phyloP scores from a whole-genome alignment of 805 yeast species.

The Pichia pseudocactophila region DNA sequence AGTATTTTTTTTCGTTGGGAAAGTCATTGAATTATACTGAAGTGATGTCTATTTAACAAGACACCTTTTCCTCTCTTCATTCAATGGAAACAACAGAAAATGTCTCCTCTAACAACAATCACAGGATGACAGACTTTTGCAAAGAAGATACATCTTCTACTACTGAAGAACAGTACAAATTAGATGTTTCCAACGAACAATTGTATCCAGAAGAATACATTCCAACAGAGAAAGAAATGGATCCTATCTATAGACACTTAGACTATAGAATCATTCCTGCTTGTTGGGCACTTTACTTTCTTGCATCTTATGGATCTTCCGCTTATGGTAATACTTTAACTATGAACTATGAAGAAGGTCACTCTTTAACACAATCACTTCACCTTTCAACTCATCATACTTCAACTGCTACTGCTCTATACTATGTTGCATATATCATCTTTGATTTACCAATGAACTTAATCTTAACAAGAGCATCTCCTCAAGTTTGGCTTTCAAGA shows the following conservation, averaged over 20 bases:
- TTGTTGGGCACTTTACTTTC: conserved; percentile 68
- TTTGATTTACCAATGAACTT: conserved; percentile 87
- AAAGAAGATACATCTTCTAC: no score
- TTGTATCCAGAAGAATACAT: conserved; percentile 11
- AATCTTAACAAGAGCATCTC: conserved; percentile 72
- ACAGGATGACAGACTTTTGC: no score
- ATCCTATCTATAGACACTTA: conserved; percentile 49
- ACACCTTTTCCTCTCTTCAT: background rate
- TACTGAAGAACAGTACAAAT: background rate
- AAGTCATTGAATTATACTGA: no score
- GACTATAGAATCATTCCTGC: conserved; percentile 75
- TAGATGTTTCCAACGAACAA: no score
- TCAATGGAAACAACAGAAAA: background rate
- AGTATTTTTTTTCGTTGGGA: no score
- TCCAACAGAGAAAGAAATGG: conserved; percentile 31
- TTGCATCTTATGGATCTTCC: conserved; percentile 69
- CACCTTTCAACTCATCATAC: conserved; percentile 45
- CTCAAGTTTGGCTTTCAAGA: conserved; percentile 79
- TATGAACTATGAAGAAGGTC: conserved; percentile 57
- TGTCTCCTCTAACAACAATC: background rate
- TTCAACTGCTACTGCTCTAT: conserved; percentile 70
- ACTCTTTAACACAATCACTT: conserved; percentile 49
- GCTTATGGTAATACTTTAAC: conserved; percentile 76
- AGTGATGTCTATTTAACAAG: no score
- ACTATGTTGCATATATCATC: conserved; percentile 73